Conservation (phyloP, 2,329 filamentous ascomycete species). For the Xylariaceae sp. region DNA sequence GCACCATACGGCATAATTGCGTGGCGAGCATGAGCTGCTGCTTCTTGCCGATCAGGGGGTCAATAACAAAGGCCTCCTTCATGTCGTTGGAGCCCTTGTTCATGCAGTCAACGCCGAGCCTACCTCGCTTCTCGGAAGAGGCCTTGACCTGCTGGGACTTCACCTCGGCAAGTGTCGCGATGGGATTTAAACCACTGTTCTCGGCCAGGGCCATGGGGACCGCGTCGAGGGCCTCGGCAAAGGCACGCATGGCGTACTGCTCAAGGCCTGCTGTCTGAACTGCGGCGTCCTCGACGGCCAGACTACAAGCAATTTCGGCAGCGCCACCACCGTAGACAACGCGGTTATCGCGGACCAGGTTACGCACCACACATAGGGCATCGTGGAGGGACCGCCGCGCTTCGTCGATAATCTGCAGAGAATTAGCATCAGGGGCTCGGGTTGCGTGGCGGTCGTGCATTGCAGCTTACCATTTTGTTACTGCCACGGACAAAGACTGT, state of each 20-base stretch:
- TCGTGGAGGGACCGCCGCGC: constrained; percentile 97
- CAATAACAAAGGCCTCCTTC: constrained; percentile 97
- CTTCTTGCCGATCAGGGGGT: constrained; percentile 95
- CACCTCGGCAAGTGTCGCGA: constrained; percentile 88
- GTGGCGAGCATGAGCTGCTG: constrained; percentile 95
- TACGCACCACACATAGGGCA: constrained; percentile 94
- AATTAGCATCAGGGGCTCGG: constrained; percentile 5
- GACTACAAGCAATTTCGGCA: constrained; percentile 92
- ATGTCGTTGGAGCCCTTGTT: constrained; percentile 91
- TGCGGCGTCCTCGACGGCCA: constrained; percentile 92
- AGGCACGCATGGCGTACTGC: constrained; percentile 98
- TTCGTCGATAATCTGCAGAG: constrained; percentile 88
- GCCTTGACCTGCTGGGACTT: constrained; percentile 96
- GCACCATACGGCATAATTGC: constrained; percentile 95
- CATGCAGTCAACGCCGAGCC: constrained; percentile 97
- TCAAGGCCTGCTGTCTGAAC: constrained; percentile 94
- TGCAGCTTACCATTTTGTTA: constrained; percentile 99
- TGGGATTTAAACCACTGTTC: constrained; percentile 94
- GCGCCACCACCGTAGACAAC: constrained; percentile 97
- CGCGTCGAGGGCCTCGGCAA: constrained; percentile 88
- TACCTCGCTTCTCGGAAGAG: constrained; percentile 41
- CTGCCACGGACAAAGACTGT: constrained; percentile 94
- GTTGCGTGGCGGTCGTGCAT: too few species aligned
- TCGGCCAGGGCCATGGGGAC: constrained; percentile 95
- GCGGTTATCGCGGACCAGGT: constrained; percentile 91